Evolutionary conservation across 106 monocot species (phyloP).

Genomic region (Chionographis japonica): DNA sequence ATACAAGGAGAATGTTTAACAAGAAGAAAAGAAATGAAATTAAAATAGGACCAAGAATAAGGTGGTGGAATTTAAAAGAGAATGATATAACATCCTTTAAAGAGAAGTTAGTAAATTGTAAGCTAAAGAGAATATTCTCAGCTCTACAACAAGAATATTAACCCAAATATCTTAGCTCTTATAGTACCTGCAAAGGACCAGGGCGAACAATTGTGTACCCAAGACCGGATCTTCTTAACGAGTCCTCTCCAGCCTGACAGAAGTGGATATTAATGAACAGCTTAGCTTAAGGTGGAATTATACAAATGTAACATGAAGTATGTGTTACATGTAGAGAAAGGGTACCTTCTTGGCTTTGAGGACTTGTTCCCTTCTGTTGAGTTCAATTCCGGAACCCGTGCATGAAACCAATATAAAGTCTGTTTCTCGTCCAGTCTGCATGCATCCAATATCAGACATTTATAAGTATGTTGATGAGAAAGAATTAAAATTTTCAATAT

Average conservation of each 20-base stretch:
- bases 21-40: too few species aligned
- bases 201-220: slow-evolving; percentile 98
- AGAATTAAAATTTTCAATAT: neutral
- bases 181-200: slow-evolving; percentile 82
- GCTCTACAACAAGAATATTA: too few species aligned
- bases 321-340: neutral
- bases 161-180: too few species aligned
- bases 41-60: too few species aligned
- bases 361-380: slow-evolving; percentile 84
- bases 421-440: slow-evolving; percentile 91
- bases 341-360: slow-evolving; percentile 90
- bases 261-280: neutral
- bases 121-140: too few species aligned
- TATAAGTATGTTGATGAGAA: neutral
- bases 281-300: neutral
- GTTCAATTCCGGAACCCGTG: slow-evolving; percentile 80
- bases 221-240: slow-evolving; percentile 87
- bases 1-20: too few species aligned
- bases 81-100: neutral
- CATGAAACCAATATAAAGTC: slow-evolving; percentile 96
- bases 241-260: slow-evolving; percentile 82
- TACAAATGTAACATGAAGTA: neutral
- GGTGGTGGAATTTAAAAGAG: too few species aligned
- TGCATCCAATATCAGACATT: slow-evolving; percentile 1
- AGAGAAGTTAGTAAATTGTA: neutral